phyloP scores from a whole-genome alignment of 129 eudicot genomes.

The Flaveria bidentis region DNA sequence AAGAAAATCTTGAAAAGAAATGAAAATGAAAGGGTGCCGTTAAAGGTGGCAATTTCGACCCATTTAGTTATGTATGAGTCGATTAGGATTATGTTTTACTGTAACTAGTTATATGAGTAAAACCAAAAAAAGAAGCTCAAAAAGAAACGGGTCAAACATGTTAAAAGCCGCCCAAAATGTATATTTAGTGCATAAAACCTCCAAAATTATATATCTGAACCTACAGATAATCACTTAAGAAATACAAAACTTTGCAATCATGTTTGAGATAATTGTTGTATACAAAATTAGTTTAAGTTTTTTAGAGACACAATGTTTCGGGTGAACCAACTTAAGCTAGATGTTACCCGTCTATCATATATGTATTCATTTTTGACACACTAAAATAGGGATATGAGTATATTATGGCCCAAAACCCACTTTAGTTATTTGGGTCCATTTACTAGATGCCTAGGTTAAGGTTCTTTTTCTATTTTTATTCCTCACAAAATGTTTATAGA shows the following conservation, averaged over 20 bases:
- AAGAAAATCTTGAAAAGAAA: slow-evolving; percentile 31
- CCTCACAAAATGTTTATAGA: too few relatives aligned
- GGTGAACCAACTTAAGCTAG: too few relatives aligned
- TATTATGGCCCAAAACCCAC: too few relatives aligned
- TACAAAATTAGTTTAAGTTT: neutral
- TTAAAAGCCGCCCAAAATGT: neutral
- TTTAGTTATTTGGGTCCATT: too few relatives aligned
- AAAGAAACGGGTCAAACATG: neutral
- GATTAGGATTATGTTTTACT: neutral
- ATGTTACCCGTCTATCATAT: too few relatives aligned
- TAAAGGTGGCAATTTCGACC: neutral
- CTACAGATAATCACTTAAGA: neutral
- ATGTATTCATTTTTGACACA: too few relatives aligned
- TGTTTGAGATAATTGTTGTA: neutral
- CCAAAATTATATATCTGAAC: neutral
- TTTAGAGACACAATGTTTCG: neutral
- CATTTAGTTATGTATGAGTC: neutral
- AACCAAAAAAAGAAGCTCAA: neutral
- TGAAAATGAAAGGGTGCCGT: slow-evolving; percentile 25
- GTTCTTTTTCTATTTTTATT: too few relatives aligned
- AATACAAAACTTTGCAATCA: neutral
- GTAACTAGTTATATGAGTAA: neutral
- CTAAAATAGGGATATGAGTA: too few relatives aligned
- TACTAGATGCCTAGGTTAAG: too few relatives aligned
- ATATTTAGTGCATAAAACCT: slow-evolving; percentile 2